Base-by-base conservation (phyloP, 441 rosid species). In the Pelargonium citronellum region DNA sequence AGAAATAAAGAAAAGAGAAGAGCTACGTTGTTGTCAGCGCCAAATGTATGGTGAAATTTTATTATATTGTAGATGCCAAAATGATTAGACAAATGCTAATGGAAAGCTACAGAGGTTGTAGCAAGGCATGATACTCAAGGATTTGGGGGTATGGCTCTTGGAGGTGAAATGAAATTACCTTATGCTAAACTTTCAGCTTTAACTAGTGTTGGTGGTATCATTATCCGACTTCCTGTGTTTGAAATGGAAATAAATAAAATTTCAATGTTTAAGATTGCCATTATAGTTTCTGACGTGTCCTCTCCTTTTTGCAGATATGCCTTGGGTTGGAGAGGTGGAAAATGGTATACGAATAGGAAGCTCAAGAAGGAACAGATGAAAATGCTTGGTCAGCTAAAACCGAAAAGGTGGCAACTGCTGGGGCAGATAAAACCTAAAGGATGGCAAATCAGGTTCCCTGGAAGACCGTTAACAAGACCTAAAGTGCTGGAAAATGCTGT, bases 281-380 rank as follows among this genome's bases (percentile, higher is more conserved):
- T 30, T 30, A 2, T 30, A 30, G 4, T 30, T 30, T 30, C 37
- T 30, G 37, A 30, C 37, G 37, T 3, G 37, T 30, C 51, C 6
- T 44, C 9, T 61, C 3, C 53, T 61, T 10, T 10, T 46, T 70
- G 72, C 81, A 92, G 98, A 76, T 92, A 91, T 76, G 96, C 87
- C 44, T 80, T 89, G 62, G 98, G 98, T 62, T 92, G 98, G 98
- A 80, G 94, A 70, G 96, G 98, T 64, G 98, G 98, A 76, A 72
- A 78, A 77, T 89, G 98, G 98, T 88, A 87, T 69, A 87, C 96
- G 24, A 88, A 84, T 70, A 87, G 96, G 83, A 86, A 89, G 80
- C 81, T 83, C 67, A 83, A 81, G 78, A 86, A 78, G 77, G 94
- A 91, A 76, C 98, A 91, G 80, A 77, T 89, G 96, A 91, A 87